Evolutionary conservation across 805 yeast species (phyloP).

Genomic region (Komagataella phaffii): DNA sequence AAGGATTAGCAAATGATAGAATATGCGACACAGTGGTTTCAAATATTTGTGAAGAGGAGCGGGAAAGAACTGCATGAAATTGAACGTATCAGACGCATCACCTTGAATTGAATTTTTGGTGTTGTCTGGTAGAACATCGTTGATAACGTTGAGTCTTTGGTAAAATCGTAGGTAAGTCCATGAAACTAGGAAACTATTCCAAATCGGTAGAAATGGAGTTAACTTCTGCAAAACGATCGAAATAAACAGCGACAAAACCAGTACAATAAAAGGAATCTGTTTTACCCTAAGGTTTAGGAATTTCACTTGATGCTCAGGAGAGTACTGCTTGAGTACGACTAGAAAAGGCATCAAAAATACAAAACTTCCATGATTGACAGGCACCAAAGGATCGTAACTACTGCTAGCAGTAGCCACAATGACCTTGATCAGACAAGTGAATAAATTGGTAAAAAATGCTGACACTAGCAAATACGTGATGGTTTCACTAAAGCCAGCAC

Average conservation of each 20-base stretch:
- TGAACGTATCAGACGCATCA: conserved; percentile 85
- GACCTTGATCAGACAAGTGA: conserved; percentile 27
- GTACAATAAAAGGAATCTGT: conserved; percentile 41
- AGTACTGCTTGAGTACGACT: conserved; percentile 42
- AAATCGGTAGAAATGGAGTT: conserved; percentile 43
- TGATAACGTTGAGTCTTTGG: conserved; percentile 31
- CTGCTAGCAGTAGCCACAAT: conserved; percentile 21
- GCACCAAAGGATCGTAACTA: conserved; percentile 22
- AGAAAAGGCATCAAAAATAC: conserved; percentile 38
- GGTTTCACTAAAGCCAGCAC: conserved; percentile 23
- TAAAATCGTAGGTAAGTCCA: conserved; percentile 73
- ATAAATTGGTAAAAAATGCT: conserved; percentile 41
- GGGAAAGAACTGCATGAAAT: conserved; percentile 78
- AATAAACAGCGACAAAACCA: conserved; percentile 14
- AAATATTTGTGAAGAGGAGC: conserved; percentile 36
- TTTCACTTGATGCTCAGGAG: conserved; percentile 42
- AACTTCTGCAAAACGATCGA: conserved; percentile 19
- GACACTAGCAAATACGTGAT: conserved; percentile 35
- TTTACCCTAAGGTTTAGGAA: conserved; percentile 42
- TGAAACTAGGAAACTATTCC: conserved; percentile 46
- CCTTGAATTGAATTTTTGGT: conserved; percentile 40
- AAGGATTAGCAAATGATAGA: conserved; percentile 23
- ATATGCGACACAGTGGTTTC: conserved; percentile 31
- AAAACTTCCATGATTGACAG: conserved; percentile 36
- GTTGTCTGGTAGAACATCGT: conserved; percentile 22